Evolutionary conservation across 169 alveolate species (phyloP), one percentile per base, ranked within the genome.

Genomic region (Miamiensis avidus): DNA sequence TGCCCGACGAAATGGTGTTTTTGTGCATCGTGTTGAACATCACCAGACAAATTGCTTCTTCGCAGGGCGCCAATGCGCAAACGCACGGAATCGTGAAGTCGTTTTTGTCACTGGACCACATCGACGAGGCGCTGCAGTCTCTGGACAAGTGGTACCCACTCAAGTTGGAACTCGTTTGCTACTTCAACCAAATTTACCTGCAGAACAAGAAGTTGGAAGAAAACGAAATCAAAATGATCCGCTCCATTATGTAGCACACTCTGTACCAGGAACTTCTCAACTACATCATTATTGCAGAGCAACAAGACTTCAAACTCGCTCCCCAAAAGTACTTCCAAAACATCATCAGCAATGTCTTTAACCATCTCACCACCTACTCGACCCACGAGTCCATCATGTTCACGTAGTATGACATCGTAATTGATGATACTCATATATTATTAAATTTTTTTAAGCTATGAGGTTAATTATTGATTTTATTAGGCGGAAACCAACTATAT

Each of bases 141-240:
- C n/a, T 79, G 29, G 75, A 79, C 31, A 0, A 29, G 32, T 79
- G 84, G 84, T 79, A 74, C 64, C 84, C 77, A 15, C 30, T 79
- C 20, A 79, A 79, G 64, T 33, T 65, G 34, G 84, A 79, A 30
- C 65, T 79, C 0, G 30, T 79, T n/a, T 31, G 30, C 4, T 79
- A 49, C 29, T 31, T 79, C 0, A 79, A 34, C 65, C 76, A 79
- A 79, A 29, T 74, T 79, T 79, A 79, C 64, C 28, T 79, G 20
- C 34, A 65, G 34, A 34, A 20, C 29, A 79, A 79, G 11, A n/a
- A 32, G 11, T 34, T 79, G 25, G 84, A 79, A 49, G 74, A 79
- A 49, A 49, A 29, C n/a, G 84, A 79, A 79, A 79, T 49, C 20
- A 49, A 49, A 49, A 49, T 11, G 69, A 49, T 49, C 4, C 4